Percentiles rank a stretch among this genome's conserved stretches.
These are phyloP conservation scores for Venturiaceae sp. DNA, from an alignment of 2,329 filamentous ascomycete genomes.

Conservation along the genomic window DNA sequence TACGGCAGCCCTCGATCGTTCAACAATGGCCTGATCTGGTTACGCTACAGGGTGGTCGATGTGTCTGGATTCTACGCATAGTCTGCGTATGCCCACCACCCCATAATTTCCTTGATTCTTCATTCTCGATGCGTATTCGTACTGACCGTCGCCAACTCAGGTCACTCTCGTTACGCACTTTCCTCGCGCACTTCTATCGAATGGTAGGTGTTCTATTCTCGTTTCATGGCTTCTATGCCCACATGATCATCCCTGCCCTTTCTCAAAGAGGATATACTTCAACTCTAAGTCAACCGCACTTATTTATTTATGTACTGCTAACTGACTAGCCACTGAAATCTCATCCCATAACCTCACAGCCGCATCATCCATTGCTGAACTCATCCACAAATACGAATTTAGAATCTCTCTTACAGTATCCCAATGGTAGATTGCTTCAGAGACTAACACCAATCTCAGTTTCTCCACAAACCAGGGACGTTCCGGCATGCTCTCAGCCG, in stretches of 20 bases:
- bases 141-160: not conserved
- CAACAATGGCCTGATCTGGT: not conserved
- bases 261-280: not conserved
- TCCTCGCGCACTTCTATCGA: not conserved
- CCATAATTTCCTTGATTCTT: not conserved
- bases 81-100: too few relatives aligned
- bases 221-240: not conserved
- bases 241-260: not conserved
- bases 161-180: not conserved
- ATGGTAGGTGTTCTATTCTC: not conserved
- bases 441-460: not conserved
- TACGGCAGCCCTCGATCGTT: not conserved
- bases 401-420: not conserved
- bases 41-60: not conserved
- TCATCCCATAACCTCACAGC: not conserved
- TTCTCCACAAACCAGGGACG: not conserved
- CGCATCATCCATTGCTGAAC: not conserved
- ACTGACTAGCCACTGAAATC: not conserved
- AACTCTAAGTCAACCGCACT: not conserved
- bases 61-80: not conserved
- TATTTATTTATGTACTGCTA: not conserved
- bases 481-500: not conserved
- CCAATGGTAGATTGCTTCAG: not conserved
- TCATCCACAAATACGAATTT: not conserved
- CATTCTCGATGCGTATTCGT: not conserved